phyloP scores from a whole-genome alignment of 768 basidiomycete species.

The Mycena capillaripes region DNA sequence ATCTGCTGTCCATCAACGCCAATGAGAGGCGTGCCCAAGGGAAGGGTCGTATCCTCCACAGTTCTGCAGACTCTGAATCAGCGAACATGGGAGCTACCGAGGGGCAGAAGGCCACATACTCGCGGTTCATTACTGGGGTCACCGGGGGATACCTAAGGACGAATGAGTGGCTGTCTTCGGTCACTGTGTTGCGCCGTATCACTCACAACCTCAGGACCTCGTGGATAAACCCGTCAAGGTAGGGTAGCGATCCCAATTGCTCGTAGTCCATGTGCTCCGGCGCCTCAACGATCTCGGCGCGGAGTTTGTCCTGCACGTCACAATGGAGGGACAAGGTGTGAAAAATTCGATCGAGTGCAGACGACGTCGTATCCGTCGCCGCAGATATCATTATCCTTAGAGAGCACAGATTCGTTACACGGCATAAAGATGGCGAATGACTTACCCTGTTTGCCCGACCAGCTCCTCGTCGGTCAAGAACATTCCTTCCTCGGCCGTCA shows the following conservation, averaged over 20 bases:
- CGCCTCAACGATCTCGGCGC: conserved; percentile 40
- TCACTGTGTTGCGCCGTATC: background rate
- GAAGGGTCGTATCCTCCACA: background rate
- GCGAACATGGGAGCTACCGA: background rate
- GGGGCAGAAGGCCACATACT: background rate
- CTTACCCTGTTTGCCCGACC: background rate
- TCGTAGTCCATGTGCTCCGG: conserved; percentile 42
- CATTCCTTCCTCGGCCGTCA: background rate
- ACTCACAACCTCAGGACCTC: conserved; percentile 7
- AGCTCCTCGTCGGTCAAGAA: conserved; percentile 5
- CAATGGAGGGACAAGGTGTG: conserved; percentile 40
- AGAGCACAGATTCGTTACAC: background rate
- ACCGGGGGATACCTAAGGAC: background rate
- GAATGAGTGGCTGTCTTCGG: background rate
- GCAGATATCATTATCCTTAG: conserved; percentile 44
- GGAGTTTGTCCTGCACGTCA: conserved; percentile 42
- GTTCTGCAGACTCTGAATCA: background rate
- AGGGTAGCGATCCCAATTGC: conserved; percentile 25
- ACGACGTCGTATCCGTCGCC: conserved; percentile 46
- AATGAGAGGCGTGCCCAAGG: background rate
- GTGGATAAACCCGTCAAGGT: background rate
- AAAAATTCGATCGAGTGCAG: conserved; percentile 42
- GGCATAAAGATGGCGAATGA: background rate
- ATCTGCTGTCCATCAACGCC: background rate
- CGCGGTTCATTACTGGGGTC: background rate